Base-by-base conservation (phyloP, 805 yeast species). In the Saccharomycopsis sp. region DNA sequence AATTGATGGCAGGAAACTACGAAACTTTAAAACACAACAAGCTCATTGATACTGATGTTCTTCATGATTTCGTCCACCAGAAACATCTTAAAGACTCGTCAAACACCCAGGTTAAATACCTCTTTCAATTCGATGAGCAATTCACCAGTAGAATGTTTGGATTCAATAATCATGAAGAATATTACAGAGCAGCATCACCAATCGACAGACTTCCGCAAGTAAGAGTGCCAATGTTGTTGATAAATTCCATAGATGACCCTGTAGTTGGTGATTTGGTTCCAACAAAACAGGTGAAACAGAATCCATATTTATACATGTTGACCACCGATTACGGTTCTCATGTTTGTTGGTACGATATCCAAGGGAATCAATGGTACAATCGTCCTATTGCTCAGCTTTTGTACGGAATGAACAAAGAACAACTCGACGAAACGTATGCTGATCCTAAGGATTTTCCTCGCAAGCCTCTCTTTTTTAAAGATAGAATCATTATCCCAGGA, bases 291-390 rank as follows among this genome's bases (percentile, higher is more conserved):
- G 76, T 80, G 20, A 62, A 66, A 47, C 63, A 67, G 34, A 87
- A 87, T 66, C 94, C 96, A 1, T 82, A 78, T 66, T 71, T 82
- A 38, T 71, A 79, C 51, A 64, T 85, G 65, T 75, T 84, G 3
- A 78, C 83, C 59, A 85, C 92, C 3, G 76, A 79, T 49, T 75
- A 80, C 56, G 96, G 96, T 3, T 96, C 96, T 0, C 96, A 89
- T 70, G 76, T 89, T 56, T 94, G 89, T n/a, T 89, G 86, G 86
- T 89, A 83, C 61, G 75, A 78, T 63, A 71, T 75, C 53, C 72
- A 77, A 24, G 86, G 87, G 24, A 74, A 75, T 49, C 80, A 90
- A 65, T 89, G 96, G 96, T 82, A 78, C 63, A 71, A 81, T 2
- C 72, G 74, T 5, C 86, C 85, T 24, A 60, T 83, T 49, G 69